Conservation (phyloP, 129 eudicot species). For the Daucus carota region DNA sequence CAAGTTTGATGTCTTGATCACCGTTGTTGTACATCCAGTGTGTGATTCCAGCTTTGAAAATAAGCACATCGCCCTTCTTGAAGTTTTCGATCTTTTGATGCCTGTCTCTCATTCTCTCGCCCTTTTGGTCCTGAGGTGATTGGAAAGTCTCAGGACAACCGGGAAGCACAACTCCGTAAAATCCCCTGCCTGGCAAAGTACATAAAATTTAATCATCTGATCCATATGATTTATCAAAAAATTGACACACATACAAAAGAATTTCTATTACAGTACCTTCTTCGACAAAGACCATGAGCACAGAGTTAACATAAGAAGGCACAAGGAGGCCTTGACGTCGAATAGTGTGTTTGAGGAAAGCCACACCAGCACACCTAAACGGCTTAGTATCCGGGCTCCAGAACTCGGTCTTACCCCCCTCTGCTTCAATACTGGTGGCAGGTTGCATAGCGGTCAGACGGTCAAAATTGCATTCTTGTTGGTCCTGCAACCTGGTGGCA, state of each 20-base stretch:
- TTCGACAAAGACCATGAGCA: slow-evolving; percentile 39
- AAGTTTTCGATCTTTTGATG: slow-evolving; percentile 65
- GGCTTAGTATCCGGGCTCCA: slow-evolving; percentile 36
- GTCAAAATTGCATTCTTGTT: slow-evolving; percentile 38
- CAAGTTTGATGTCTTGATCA: slow-evolving; percentile 36
- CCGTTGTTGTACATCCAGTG: slow-evolving; percentile 77
- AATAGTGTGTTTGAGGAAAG: slow-evolving; percentile 23
- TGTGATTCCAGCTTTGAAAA: slow-evolving; percentile 59
- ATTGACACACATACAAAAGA: not conserved
- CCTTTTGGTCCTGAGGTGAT: slow-evolving; percentile 18
- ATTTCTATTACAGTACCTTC: slow-evolving; percentile 36
- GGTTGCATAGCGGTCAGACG: slow-evolving; percentile 53
- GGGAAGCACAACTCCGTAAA: slow-evolving; percentile 36
- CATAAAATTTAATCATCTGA: not conserved
- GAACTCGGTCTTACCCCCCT: slow-evolving; percentile 59
- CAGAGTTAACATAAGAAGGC: slow-evolving; percentile 41
- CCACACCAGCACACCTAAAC: slow-evolving; percentile 44
- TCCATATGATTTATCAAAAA: not conserved
- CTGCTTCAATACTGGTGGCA: slow-evolving; percentile 28
- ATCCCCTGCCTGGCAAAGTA: slow-evolving; percentile 42
- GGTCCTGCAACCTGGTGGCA: slow-evolving; percentile 21
- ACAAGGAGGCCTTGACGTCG: slow-evolving; percentile 25
- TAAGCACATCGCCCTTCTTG: slow-evolving; percentile 51
- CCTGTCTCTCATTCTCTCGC: slow-evolving; percentile 22
- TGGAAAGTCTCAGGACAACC: slow-evolving; percentile 75